These are phyloP conservation scores for Umbilicus rupestris DNA, from an alignment of 164 flowering plant genomes.

Conservation along the genomic window DNA sequence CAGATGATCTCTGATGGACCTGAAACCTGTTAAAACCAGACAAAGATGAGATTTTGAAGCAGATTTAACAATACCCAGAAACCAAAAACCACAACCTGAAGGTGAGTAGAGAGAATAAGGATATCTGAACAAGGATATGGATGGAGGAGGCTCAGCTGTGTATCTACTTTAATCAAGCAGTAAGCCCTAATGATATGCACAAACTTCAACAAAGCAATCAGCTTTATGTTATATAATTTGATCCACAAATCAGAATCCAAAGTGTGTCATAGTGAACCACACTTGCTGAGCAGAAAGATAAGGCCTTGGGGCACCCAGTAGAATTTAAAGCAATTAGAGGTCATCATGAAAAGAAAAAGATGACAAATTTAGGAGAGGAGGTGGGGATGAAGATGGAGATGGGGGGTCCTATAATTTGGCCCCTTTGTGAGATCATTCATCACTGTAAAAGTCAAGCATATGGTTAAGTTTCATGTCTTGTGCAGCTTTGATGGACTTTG, in stretches of 20 bases:
- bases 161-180: background rate
- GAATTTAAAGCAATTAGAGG: background rate
- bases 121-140: background rate
- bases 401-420: too few relatives aligned
- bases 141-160: background rate
- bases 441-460: background rate
- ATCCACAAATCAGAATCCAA: background rate
- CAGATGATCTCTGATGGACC: background rate
- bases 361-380: too few relatives aligned
- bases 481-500: too few relatives aligned
- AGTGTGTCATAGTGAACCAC: background rate
- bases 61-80: background rate
- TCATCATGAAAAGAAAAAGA: background rate
- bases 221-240: background rate
- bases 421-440: too few relatives aligned
- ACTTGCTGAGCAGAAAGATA: background rate
- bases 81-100: background rate
- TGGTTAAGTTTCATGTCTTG: background rate
- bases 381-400: too few relatives aligned
- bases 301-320: background rate
- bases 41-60: constrained; percentile 4
- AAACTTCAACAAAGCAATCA: constrained; percentile 3
- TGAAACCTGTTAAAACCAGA: background rate
- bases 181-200: background rate
- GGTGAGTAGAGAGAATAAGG: background rate